Conservation (phyloP, 2,329 filamentous ascomycete genomes). For the Phaeosphaeria sp. region DNA sequence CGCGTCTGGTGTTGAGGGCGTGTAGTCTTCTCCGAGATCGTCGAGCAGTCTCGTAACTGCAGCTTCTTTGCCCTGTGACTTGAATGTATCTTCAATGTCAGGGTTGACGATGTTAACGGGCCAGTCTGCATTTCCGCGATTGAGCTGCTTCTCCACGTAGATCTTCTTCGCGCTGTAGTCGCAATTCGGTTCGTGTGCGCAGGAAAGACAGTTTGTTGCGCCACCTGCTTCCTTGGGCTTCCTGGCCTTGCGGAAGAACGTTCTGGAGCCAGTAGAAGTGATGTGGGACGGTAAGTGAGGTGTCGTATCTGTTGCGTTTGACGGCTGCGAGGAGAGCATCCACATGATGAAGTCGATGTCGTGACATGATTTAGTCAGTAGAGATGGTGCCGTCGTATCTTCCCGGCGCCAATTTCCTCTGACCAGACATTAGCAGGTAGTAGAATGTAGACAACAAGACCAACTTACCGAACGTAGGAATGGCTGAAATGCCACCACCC, state of each 20-base stretch:
- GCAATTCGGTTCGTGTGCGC: slow-evolving; percentile 76
- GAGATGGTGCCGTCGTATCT: slow-evolving; percentile 75
- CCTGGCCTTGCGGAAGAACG: slow-evolving; percentile 75
- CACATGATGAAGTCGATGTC: slow-evolving; percentile 94
- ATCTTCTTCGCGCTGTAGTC: slow-evolving; percentile 86
- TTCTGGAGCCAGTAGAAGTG: slow-evolving; percentile 77
- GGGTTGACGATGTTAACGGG: slow-evolving; percentile 89
- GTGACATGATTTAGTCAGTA: slow-evolving; percentile 95
- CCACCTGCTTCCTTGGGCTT: slow-evolving; percentile 78
- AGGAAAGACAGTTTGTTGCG: slow-evolving; percentile 88
- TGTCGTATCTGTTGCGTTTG: slow-evolving; percentile 46
- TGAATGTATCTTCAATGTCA: slow-evolving; percentile 81
- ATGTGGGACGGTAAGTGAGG: slow-evolving; percentile 79
- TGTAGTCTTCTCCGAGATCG: slow-evolving; percentile 63
- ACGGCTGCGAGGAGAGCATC: slow-evolving; percentile 78
- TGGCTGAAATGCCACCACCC: slow-evolving; percentile 91
- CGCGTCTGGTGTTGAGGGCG: slow-evolving; percentile 59
- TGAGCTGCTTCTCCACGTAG: slow-evolving; percentile 75
- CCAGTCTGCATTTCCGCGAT: slow-evolving; percentile 74
- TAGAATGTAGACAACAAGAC: neutral
- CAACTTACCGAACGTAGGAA: slow-evolving; percentile 63
- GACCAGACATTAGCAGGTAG: slow-evolving; percentile 4
- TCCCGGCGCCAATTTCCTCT: slow-evolving; percentile 92
- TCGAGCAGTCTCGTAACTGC: slow-evolving; percentile 60
- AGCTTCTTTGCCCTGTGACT: slow-evolving; percentile 52